Evolutionary conservation across 2,329 filamentous ascomycete genomes (phyloP).

Genomic region (Pseudocercospora eumusae): DNA sequence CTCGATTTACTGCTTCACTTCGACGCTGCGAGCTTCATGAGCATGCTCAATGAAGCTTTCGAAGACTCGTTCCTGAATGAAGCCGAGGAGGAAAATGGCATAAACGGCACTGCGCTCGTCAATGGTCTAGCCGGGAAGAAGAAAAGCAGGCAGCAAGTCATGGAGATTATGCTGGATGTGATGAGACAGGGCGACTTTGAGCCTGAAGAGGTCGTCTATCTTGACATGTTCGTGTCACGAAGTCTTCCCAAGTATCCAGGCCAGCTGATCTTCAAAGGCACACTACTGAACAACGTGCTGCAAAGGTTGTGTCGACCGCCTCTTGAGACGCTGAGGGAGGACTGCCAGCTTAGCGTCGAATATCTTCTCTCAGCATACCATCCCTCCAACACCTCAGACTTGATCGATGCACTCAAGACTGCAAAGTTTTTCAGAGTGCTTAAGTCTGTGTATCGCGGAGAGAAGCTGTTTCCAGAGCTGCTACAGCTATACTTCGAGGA

Average conservation of each 20-base stretch:
- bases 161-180: conserved; percentile 86
- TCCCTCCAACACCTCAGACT: conserved; percentile 72
- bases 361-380: conserved; percentile 93
- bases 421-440: conserved; percentile 89
- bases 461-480: conserved; percentile 77
- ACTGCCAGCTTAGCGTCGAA: conserved; percentile 95
- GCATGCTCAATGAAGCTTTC: conserved; percentile 94
- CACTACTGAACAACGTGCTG: conserved; percentile 77
- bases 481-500: conserved; percentile 85
- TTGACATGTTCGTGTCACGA: conserved; percentile 97
- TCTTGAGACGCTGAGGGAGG: conserved; percentile 76
- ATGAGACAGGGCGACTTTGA: conserved; percentile 79
- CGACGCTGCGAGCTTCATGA: conserved; percentile 88
- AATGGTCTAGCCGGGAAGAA: conserved; percentile 37
- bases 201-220: conserved; percentile 81
- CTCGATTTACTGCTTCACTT: conserved; percentile 82
- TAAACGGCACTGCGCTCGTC: conserved; percentile 31
- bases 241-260: conserved; percentile 96
- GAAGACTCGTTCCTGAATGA: conserved; percentile 89
- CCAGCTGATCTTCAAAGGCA: conserved; percentile 87
- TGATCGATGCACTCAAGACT: conserved; percentile 75
- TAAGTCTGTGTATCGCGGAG: conserved; percentile 80
- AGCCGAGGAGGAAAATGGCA: conserved; percentile 55
- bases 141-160: conserved; percentile 85
- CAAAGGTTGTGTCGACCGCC: conserved; percentile 83